These are phyloP conservation scores for Phanerochaete carnosa DNA, from an alignment of 768 basidiomycete species.

Conservation along the genomic window DNA sequence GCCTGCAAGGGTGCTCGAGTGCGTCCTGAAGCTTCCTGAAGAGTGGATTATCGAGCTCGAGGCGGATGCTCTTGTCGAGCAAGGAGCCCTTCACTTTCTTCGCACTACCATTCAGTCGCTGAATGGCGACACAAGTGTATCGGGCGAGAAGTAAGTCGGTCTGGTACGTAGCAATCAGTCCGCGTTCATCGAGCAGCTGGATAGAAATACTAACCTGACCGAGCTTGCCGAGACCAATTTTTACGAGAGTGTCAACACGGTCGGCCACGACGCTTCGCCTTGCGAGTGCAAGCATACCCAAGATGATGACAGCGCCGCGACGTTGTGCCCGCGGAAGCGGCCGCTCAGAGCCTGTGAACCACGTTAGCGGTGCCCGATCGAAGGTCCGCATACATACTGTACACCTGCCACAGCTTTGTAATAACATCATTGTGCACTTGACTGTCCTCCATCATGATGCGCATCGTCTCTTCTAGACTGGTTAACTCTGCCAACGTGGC, in stretches of 20 bases:
- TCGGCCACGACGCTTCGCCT: constrained; percentile 76
- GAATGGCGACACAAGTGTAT: constrained; percentile 91
- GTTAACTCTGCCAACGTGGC: constrained; percentile 94
- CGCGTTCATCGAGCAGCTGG: not conserved
- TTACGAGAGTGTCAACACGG: constrained; percentile 79
- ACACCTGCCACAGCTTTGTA: constrained; percentile 92
- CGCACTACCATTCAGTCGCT: constrained; percentile 87
- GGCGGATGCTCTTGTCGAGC: constrained; percentile 77
- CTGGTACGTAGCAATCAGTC: constrained; percentile 36
- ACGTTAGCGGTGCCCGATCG: not conserved
- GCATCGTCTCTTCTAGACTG: constrained; percentile 94
- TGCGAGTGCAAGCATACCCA: constrained; percentile 96
- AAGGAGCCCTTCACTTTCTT: constrained; percentile 98
- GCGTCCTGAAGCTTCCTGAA: constrained; percentile 80
- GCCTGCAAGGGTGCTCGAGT: constrained; percentile 76
- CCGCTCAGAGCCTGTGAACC: constrained; percentile 59
- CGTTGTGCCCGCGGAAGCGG: constrained; percentile 80
- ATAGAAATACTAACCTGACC: constrained; percentile 61
- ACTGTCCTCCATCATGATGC: constrained; percentile 90
- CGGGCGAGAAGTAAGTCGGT: constrained; percentile 85
- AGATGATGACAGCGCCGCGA: constrained; percentile 91
- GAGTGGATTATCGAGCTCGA: constrained; percentile 84
- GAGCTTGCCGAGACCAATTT: constrained; percentile 77
- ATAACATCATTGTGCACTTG: constrained; percentile 84
- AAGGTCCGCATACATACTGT: constrained; percentile 48